A percentile compares a stretch with the other conserved stretches of the same genome.
These are phyloP conservation scores for Claviceps sp. DNA, from an alignment of 2,329 filamentous ascomycete genomes.

Conservation along the genomic window DNA sequence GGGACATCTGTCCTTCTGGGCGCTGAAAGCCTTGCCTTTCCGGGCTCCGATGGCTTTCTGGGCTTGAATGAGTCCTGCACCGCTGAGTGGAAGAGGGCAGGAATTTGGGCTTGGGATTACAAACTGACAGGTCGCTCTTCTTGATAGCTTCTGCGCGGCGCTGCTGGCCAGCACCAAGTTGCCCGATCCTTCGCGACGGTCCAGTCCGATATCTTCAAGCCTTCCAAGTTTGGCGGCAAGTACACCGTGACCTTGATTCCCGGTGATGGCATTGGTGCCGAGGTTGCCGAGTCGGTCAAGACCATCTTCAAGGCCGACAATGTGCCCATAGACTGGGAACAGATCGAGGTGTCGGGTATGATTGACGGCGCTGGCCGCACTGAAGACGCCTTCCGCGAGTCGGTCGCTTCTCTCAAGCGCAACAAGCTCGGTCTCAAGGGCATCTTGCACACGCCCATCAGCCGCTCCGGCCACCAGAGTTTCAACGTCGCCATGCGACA, in stretches of 20 bases:
- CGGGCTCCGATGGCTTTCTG: too few species aligned
- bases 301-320: slow-evolving; percentile 99
- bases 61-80: too few species aligned
- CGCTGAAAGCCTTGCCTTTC: too few species aligned
- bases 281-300: slow-evolving; percentile 96
- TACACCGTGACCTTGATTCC: slow-evolving; percentile 98
- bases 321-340: slow-evolving; percentile 96
- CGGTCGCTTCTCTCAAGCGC: slow-evolving; percentile 85
- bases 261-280: slow-evolving; percentile 95
- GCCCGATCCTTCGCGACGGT: slow-evolving; percentile 62
- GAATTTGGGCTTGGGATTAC: too few species aligned
- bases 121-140: background rate
- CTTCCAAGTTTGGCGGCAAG: slow-evolving; percentile 96
- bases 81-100: too few species aligned
- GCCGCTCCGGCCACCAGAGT: slow-evolving; percentile 91
- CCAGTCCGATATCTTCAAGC: slow-evolving; percentile 95
- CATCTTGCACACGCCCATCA: slow-evolving; percentile 94
- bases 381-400: slow-evolving; percentile 91
- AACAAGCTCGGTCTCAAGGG: slow-evolving; percentile 99
- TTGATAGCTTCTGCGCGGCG: slow-evolving; percentile 37
- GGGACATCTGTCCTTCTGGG: background rate
- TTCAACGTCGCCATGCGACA: slow-evolving; percentile 99
- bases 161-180: slow-evolving; percentile 29
- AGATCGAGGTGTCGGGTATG: slow-evolving; percentile 88
- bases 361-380: slow-evolving; percentile 68